These are phyloP conservation scores for Multifurca ochricompacta DNA, from an alignment of 768 basidiomycete genomes.

Conservation along the genomic window DNA sequence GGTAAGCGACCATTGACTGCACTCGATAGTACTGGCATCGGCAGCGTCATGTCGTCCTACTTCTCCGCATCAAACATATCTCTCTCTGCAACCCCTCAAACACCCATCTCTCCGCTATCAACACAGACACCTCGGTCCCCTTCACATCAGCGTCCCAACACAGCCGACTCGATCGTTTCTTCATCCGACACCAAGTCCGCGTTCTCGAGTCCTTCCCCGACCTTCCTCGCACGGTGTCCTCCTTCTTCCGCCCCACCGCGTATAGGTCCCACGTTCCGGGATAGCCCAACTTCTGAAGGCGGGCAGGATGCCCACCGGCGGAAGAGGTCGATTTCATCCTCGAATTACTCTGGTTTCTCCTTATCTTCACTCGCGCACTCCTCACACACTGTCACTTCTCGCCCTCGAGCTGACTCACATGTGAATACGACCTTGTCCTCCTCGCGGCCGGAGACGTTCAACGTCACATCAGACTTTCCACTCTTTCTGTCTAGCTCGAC, in stretches of 20 bases:
- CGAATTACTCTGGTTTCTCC: background rate
- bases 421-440: background rate
- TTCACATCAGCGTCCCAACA: background rate
- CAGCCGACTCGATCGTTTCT: background rate
- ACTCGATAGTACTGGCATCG: conserved; percentile 27
- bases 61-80: conserved; percentile 40
- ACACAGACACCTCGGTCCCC: background rate
- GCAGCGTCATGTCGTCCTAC: conserved; percentile 51
- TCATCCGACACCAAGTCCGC: conserved; percentile 1
- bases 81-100: conserved; percentile 25
- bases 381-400: background rate
- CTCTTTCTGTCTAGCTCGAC: conserved; percentile 17
- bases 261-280: background rate
- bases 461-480: conserved; percentile 19
- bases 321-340: background rate
- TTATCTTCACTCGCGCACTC: background rate
- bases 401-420: background rate
- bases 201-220: background rate
- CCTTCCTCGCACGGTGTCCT: background rate
- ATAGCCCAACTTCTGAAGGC: background rate
- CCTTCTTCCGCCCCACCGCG: conserved; percentile 9
- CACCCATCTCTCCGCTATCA: conserved; percentile 14
- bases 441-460: conserved; percentile 1
- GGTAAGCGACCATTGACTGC: conserved; percentile 18
- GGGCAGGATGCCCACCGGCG: background rate